Evolutionary conservation across 2,329 filamentous ascomycete species (phyloP).

Genomic region (Xylogone sp.): DNA sequence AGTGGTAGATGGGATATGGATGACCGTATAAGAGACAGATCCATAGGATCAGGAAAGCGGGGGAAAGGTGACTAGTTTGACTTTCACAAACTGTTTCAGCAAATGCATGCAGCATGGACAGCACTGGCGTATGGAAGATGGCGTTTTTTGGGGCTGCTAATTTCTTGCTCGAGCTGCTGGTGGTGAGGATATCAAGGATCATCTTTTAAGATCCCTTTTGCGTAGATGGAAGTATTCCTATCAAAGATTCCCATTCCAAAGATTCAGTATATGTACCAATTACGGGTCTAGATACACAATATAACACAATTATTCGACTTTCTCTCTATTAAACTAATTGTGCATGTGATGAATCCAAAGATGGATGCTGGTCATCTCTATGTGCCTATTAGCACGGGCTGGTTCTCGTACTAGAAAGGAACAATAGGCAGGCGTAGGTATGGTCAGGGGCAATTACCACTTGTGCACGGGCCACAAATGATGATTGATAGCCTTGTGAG

Average conservation of each 20-base stretch:
- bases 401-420: too few species aligned
- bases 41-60: not conserved
- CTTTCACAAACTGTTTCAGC: not conserved
- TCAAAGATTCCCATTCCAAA: not conserved
- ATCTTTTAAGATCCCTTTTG: not conserved
- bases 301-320: not conserved
- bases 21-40: not conserved
- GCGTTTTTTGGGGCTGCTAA: not conserved
- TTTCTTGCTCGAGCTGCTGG: not conserved
- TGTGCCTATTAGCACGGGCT: too few species aligned
- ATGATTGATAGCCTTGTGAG: too few species aligned
- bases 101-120: not conserved
- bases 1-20: conserved; percentile 14
- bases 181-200: not conserved
- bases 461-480: too few species aligned
- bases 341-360: not conserved
- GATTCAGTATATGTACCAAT: too few species aligned
- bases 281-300: too few species aligned
- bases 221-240: not conserved
- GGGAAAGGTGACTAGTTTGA: conserved; percentile 1
- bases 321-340: not conserved
- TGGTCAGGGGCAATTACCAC: too few species aligned
- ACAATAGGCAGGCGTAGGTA: too few species aligned
- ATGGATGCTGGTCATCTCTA: too few species aligned
- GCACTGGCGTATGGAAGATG: not conserved